Evolutionary conservation across 345 rosid species (phyloP).

Genomic region (Chamaenerion angustifolium): DNA sequence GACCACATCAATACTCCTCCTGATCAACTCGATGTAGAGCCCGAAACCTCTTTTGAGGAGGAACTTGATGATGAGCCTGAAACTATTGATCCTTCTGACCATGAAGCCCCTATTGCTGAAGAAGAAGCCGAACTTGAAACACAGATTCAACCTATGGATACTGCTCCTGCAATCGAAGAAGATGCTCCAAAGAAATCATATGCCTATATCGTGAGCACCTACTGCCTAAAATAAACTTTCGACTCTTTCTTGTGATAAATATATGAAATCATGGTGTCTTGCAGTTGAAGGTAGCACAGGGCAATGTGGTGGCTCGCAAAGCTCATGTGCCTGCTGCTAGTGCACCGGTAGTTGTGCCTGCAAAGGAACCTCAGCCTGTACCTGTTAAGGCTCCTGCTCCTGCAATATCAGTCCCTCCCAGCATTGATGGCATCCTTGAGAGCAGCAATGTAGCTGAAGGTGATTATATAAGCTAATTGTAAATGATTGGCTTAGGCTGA

Average conservation of each 20-base stretch:
- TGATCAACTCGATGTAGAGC: slow-evolving; percentile 20
- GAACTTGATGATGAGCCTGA: slow-evolving; percentile 31
- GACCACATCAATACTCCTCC: slow-evolving; percentile 17
- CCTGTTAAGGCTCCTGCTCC: slow-evolving; percentile 26
- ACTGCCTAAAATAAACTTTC: too few species aligned
- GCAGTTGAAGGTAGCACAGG: slow-evolving; percentile 44
- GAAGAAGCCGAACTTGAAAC: slow-evolving; percentile 32
- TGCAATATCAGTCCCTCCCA: slow-evolving; percentile 20
- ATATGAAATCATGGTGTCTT: slow-evolving; percentile 1
- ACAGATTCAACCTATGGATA: slow-evolving; percentile 21
- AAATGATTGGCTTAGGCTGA: too few species aligned
- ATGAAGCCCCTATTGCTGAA: slow-evolving; percentile 34
- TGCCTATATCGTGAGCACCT: slow-evolving; percentile 59
- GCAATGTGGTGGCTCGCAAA: slow-evolving; percentile 23
- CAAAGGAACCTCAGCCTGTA: slow-evolving; percentile 18
- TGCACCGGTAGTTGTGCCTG: slow-evolving; percentile 18
- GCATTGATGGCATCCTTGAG: slow-evolving; percentile 23
- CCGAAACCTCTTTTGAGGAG: slow-evolving; percentile 18
- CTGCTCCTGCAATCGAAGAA: slow-evolving; percentile 28
- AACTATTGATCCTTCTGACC: slow-evolving; percentile 40
- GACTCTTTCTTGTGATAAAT: not conserved
- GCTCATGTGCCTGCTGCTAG: slow-evolving; percentile 24
- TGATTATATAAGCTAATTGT: too few species aligned
- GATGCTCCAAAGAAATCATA: slow-evolving; percentile 66
- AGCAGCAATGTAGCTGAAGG: slow-evolving; percentile 34